phyloP scores from a whole-genome alignment of 2,329 filamentous ascomycete species.

The Clonostachys rhizophaga region DNA sequence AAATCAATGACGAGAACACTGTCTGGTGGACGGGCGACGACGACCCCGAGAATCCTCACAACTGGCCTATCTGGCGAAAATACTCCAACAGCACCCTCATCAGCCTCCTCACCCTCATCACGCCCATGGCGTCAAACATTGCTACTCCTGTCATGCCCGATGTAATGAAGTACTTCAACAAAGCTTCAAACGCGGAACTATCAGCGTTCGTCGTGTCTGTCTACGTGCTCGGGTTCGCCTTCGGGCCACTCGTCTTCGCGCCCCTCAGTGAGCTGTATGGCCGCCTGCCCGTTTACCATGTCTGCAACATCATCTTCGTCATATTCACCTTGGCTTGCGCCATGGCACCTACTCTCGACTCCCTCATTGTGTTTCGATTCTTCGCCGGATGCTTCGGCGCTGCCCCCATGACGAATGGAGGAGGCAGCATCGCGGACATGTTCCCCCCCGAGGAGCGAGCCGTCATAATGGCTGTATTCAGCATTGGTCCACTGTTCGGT shows the following conservation, averaged over 20 bases:
- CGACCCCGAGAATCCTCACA: slow-evolving; percentile 58
- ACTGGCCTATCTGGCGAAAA: slow-evolving; percentile 52
- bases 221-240: slow-evolving; percentile 40
- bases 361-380: slow-evolving; percentile 58
- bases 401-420: slow-evolving; percentile 62
- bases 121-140: slow-evolving; percentile 13
- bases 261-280: slow-evolving; percentile 61
- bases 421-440: slow-evolving; percentile 62
- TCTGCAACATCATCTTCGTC: slow-evolving; percentile 46
- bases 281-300: slow-evolving; percentile 29
- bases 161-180: slow-evolving; percentile 39
- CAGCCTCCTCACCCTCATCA: slow-evolving; percentile 28
- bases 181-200: slow-evolving; percentile 26
- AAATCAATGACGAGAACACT: slow-evolving; percentile 3
- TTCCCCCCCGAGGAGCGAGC: slow-evolving; percentile 56
- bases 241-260: slow-evolving; percentile 60
- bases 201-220: slow-evolving; percentile 37
- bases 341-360: slow-evolving; percentile 58
- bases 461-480: slow-evolving; percentile 60
- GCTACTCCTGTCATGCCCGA: slow-evolving; percentile 32
- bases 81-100: slow-evolving; percentile 19
- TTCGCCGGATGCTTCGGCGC: slow-evolving; percentile 55
- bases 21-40: slow-evolving; percentile 57
- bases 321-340: slow-evolving; percentile 38
- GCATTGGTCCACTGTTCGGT: slow-evolving; percentile 56